Percentiles rank a stretch among this genome's conserved stretches.
Evolutionary conservation across 2,329 filamentous ascomycete species (phyloP).

Genomic region (Plenodomus biglobosus): DNA sequence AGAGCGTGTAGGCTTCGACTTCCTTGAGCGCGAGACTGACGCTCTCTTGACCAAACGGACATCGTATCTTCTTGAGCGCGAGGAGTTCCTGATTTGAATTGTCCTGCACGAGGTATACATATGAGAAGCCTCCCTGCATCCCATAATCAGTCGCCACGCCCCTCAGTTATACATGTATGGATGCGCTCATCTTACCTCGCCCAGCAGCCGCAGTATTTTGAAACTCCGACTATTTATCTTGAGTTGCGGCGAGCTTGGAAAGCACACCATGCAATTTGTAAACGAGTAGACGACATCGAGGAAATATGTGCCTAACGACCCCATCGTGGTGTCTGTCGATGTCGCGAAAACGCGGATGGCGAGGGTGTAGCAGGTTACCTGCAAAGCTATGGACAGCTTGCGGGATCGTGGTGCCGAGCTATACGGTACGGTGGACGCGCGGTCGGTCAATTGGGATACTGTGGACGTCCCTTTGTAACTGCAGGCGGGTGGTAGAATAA

Average conservation of each 20-base stretch:
- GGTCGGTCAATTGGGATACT: conserved; percentile 1
- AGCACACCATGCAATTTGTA: conserved; percentile 94
- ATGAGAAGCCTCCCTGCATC: conserved; percentile 86
- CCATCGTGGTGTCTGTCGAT: conserved; percentile 25
- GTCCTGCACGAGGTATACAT: conserved; percentile 98
- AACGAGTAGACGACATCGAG: conserved; percentile 89
- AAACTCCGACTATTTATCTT: conserved; percentile 95
- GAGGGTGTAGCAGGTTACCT: conserved; percentile 9
- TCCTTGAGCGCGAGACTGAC: conserved; percentile 94
- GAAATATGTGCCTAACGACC: conserved; percentile 60
- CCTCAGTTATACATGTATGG: not conserved
- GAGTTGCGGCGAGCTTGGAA: conserved; percentile 88
- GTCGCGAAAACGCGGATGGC: conserved; percentile 6
- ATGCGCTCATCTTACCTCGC: conserved; percentile 66
- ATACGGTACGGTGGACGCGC: conserved; percentile 3
- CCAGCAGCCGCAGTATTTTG: conserved; percentile 90
- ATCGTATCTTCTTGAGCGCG: conserved; percentile 97
- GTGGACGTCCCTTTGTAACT: not conserved
- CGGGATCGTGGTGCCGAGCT: conserved; percentile 16
- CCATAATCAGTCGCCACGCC: conserved; percentile 1
- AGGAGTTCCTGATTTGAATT: conserved; percentile 80
- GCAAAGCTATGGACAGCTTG: conserved; percentile 20
- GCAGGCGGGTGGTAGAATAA: not conserved
- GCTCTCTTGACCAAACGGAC: conserved; percentile 95
- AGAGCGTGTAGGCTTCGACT: conserved; percentile 93